A percentile compares a stretch with the other conserved stretches of the same genome.
These are phyloP conservation scores for Hypoxylon lienhwacheense DNA, from an alignment of 495 filamentous ascomycete species.

Conservation along the genomic window DNA sequence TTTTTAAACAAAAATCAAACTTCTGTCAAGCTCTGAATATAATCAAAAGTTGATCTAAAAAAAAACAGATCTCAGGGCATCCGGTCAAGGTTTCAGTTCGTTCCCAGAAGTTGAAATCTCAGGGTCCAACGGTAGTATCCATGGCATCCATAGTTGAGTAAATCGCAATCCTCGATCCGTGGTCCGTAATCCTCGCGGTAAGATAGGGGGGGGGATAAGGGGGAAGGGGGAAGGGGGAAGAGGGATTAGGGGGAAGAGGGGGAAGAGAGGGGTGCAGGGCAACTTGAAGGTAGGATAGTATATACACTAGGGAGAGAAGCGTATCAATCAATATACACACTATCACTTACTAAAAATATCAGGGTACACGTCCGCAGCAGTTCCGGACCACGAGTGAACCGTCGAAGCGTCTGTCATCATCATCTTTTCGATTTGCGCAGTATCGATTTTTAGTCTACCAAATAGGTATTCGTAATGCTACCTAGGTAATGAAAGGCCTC, in stretches of 20 bases:
- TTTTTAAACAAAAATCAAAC: too few species aligned
- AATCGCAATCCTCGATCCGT: slow-evolving; percentile 13
- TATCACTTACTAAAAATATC: too few species aligned
- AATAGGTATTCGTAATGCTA: slow-evolving; percentile 1
- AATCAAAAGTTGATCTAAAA: too few species aligned
- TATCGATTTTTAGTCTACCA: slow-evolving; percentile 2
- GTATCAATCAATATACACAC: too few species aligned
- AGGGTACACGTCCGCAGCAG: slow-evolving; percentile 12
- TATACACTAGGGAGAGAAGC: too few species aligned
- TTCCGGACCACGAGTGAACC: slow-evolving; percentile 18
- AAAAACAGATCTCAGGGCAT: slow-evolving; percentile 14
- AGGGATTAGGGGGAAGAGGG: neutral
- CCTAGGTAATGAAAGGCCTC: slow-evolving; percentile 2
- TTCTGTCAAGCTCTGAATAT: too few species aligned
- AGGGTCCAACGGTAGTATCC: slow-evolving; percentile 29
- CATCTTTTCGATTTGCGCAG: neutral
- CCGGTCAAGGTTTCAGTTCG: slow-evolving; percentile 3
- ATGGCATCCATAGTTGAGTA: slow-evolving; percentile 14
- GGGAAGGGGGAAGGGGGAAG: neutral
- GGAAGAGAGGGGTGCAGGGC: too few species aligned
- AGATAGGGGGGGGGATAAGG: neutral
- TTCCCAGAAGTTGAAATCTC: slow-evolving; percentile 6
- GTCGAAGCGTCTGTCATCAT: slow-evolving; percentile 19
- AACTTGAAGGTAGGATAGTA: too few species aligned
- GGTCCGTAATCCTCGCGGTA: neutral